Conservation (phyloP, 2,329 filamentous ascomycete genomes). For the Alternaria conjuncta region DNA sequence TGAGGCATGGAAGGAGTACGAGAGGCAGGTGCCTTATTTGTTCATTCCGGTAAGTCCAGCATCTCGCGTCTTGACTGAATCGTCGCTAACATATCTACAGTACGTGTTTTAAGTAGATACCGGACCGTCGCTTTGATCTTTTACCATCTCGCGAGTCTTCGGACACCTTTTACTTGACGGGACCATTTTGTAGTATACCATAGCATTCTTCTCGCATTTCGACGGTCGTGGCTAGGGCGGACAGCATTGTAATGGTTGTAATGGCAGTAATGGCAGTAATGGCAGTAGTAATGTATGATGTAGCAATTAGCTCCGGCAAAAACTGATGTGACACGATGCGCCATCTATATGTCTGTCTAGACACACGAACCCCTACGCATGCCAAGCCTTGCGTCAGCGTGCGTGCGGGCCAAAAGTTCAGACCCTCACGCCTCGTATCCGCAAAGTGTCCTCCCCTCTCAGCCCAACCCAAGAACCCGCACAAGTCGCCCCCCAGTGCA, state of each 20-base stretch:
- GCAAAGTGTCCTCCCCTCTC: conserved; percentile 12
- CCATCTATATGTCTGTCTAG: not conserved
- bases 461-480: not conserved
- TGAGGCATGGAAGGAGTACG: conserved; percentile 81
- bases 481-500: not conserved
- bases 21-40: conserved; percentile 78
- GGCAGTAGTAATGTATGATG: conserved; percentile 29
- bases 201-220: conserved; percentile 8
- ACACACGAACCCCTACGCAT: conserved; percentile 1
- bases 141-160: not conserved
- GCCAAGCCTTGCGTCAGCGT: conserved; percentile 22
- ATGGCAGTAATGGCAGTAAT: conserved; percentile 23
- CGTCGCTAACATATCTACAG: not conserved
- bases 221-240: conserved; percentile 7
- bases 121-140: not conserved
- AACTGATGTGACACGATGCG: not conserved
- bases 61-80: too few relatives aligned
- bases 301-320: not conserved
- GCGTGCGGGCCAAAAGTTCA: not conserved
- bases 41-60: conserved; percentile 70
- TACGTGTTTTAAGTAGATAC: conserved; percentile 2
- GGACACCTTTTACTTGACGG: not conserved
- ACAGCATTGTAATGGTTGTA: conserved; percentile 11
- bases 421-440: conserved; percentile 1
- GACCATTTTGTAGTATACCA: conserved; percentile 7